Percentiles rank a stretch among this genome's conserved stretches.
Evolutionary conservation across 2,329 filamentous ascomycete species (phyloP).

Genomic region (Exophiala spinifera): DNA sequence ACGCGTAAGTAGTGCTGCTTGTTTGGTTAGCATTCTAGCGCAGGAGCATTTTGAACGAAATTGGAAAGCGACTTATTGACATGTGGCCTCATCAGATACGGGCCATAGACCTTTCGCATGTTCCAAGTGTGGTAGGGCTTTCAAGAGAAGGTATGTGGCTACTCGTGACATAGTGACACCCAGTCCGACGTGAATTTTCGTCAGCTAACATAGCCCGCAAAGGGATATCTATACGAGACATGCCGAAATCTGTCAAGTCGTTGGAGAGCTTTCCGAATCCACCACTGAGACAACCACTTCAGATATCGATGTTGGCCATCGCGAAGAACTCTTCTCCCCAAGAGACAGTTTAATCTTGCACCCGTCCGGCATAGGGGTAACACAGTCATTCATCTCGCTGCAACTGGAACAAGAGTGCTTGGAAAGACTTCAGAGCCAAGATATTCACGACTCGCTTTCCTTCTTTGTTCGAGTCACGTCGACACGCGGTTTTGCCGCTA

Average conservation of each 20-base stretch:
- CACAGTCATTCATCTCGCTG: neutral
- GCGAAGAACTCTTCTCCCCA: too few relatives aligned
- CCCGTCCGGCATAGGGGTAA: neutral
- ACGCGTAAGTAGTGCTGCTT: conserved; percentile 2
- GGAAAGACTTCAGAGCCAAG: neutral
- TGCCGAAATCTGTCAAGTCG: too few relatives aligned
- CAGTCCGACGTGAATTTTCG: too few relatives aligned
- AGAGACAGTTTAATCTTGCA: too few relatives aligned
- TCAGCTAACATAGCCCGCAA: too few relatives aligned
- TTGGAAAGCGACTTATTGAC: neutral
- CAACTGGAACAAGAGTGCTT: conserved; percentile 1
- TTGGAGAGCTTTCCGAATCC: neutral
- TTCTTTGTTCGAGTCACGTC: conserved; percentile 1
- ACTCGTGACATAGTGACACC: too few relatives aligned
- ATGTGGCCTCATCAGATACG: too few relatives aligned
- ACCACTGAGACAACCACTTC: neutral
- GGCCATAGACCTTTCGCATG: too few relatives aligned
- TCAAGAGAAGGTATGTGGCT: too few relatives aligned
- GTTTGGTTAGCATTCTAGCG: neutral
- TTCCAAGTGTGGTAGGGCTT: too few relatives aligned
- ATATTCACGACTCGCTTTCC: neutral
- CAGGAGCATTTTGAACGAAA: neutral
- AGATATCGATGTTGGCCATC: too few relatives aligned
- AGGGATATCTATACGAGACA: too few relatives aligned
- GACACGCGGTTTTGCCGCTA: neutral